Base-by-base conservation (phyloP, 371 early-diverging fungal species). In the Mortierella sp. region DNA sequence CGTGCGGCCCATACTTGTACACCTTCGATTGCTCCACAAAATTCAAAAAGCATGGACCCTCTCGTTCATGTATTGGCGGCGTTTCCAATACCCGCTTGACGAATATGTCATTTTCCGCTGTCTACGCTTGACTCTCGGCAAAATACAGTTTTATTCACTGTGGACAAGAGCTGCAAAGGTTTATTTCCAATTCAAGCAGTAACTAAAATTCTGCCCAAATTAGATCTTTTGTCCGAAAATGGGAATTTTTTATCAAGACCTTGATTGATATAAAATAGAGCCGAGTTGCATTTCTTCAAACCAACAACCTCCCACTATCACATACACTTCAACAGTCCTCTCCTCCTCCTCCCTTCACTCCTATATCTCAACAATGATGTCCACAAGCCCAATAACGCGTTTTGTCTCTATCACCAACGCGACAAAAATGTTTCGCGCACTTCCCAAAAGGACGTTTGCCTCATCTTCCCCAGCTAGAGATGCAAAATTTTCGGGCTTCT, bases 331-430 rank as follows among this genome's bases (percentile, higher is more conserved):
- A 41, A 32, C 50, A 57, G 32, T 45, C 52, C 22, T 22, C n/a
- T 41, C 65, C n/a, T 3, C 5, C 40, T 19, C 62, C 22, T 7
- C 28, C 16, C 58, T 5, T 63, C 57, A 38, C 3, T 19, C 45
- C 22, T 28, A 16, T 45, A 53, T 43, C 21, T 16, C 28, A 13
- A 15, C 13, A 62, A 73, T 66, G 73, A 33, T 77, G 2, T 57
- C 78, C 24, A 47, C 65, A n/a, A 62, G 24, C 28, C 73, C 69
- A 60, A 50, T 72, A 16, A 57, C 69, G 8, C 79, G 79, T 10
- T 4, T 78, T 21, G 38, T 78, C 40, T 74, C 74, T 11, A 57
- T 78, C 62, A 41, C 66, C 58, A 74, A 73, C 41, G 79, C 79
- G 11, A 57, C 70, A 11, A 58, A 60, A 22, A 64, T 78, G 58